Conservation (phyloP, 441 rosid species). For the Pelargonium hybrid region DNA sequence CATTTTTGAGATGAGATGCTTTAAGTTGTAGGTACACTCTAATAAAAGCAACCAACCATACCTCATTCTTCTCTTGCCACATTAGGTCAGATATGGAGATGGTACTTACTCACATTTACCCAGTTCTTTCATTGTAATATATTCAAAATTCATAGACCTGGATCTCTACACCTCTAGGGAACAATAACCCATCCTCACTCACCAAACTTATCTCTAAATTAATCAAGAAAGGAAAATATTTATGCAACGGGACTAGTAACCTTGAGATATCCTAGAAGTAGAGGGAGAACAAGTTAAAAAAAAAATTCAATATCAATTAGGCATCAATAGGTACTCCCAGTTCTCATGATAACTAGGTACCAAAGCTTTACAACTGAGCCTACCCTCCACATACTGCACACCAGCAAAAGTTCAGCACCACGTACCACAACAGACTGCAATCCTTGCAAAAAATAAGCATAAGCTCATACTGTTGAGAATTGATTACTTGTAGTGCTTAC, state of each 20-base stretch:
- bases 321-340: neutral
- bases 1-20: neutral
- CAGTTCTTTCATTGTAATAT: neutral
- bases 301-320: neutral
- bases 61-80: neutral
- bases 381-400: neutral
- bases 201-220: neutral
- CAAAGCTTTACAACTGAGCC: neutral
- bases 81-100: neutral
- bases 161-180: conserved; percentile 1
- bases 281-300: neutral
- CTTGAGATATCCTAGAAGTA: neutral
- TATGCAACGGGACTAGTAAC: neutral
- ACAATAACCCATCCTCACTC: neutral
- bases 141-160: neutral
- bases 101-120: neutral
- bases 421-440: neutral
- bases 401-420: neutral
- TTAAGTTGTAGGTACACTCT: neutral
- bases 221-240: neutral
- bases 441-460: neutral
- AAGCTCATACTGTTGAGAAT: neutral
- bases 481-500: neutral
- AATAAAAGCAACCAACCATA: neutral
- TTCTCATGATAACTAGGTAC: neutral